These are phyloP conservation scores for Aspergillus chevalieri DNA, from an alignment of 2,329 filamentous ascomycete species.

Conservation along the genomic window DNA sequence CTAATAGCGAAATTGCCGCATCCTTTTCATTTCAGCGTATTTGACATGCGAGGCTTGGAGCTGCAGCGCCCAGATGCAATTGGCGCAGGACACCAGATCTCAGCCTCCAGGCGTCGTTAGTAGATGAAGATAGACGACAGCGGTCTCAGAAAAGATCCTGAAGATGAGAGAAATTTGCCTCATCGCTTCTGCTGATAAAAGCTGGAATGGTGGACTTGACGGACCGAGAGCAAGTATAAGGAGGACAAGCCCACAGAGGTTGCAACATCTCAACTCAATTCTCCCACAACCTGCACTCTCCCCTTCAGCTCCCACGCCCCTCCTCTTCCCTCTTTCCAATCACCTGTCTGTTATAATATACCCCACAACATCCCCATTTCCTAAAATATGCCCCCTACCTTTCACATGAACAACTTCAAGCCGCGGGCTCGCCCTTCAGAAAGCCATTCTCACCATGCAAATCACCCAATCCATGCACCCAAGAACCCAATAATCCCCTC, in stretches of 20 bases:
- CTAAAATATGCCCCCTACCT: too few species aligned
- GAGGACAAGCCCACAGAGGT: not conserved
- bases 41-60: slow-evolving; percentile 8
- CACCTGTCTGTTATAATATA: too few species aligned
- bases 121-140: slow-evolving; percentile 6
- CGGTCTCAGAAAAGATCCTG: slow-evolving; percentile 2
- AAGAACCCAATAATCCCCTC: too few species aligned
- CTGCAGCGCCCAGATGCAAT: slow-evolving; percentile 6
- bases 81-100: slow-evolving; percentile 8
- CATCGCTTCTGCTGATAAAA: slow-evolving; percentile 5
- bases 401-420: too few species aligned
- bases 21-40: not conserved
- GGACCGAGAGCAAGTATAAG: slow-evolving; percentile 8
- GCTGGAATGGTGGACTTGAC: slow-evolving; percentile 5
- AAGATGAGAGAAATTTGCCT: slow-evolving; percentile 2
- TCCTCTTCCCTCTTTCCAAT: too few species aligned
- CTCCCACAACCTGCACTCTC: too few species aligned
- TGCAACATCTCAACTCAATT: too few species aligned
- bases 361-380: too few species aligned
- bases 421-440: too few species aligned
- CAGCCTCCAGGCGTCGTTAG: slow-evolving; percentile 4
- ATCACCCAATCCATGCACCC: too few species aligned
- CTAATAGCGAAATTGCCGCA: slow-evolving; percentile 1
- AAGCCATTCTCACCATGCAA: too few species aligned
- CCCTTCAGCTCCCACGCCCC: too few species aligned